Evolutionary conservation across 2,329 filamentous ascomycete genomes (phyloP), one percentile per base, ranked within the genome.

Genomic region (Coniosporium tulheliwenetii): DNA sequence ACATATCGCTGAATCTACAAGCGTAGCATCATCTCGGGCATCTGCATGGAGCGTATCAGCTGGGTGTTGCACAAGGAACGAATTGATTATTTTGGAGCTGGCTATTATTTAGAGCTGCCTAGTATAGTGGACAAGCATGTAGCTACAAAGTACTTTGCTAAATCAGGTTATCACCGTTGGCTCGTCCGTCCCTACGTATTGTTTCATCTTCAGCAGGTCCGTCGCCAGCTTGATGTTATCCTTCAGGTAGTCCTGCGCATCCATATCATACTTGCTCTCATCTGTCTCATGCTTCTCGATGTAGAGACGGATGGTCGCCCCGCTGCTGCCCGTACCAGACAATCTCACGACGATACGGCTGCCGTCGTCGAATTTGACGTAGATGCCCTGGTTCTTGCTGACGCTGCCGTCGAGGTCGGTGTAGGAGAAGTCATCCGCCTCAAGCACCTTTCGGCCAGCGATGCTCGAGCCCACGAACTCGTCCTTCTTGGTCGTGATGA

Each of bases 321-420:
- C 91, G 39, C 85, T 93, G 52, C 84, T 93, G 49, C 91, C 91
- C 14, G 91, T 98, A 39, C 91, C 91, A 1, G 89, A 96, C 44
- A 98, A 71, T 53, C 91, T 83, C 43, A 96, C 86, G 40, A 98
- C 86, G 45, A 96, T 89, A 50, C 91, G 82, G 67, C 85, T 94
- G 47, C 89, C 89, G 44, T 93, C 87, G 41, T 86, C 85, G 64
- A 96, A 96, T 63, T 84, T 83, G 60, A 87, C 83, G 58, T 84
- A 98, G 51, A 98, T 78, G 49, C 91, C 91, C 69, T 98, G 91
- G 70, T 95, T 93, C 59, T 86, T 85, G 56, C 85, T 82, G 41
- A 96, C 85, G 49, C 85, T 94, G 46, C 89, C 91, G 56, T 98
- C 91, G n/a, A 98, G 79, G 58, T 98, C 91, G 8, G 85, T 96